Percentiles rank a stretch among this genome's conserved stretches.
These are phyloP conservation scores for Ceratobasidium sp. DNA, from an alignment of 1,284 basidiomycete species.

Conservation along the genomic window DNA sequence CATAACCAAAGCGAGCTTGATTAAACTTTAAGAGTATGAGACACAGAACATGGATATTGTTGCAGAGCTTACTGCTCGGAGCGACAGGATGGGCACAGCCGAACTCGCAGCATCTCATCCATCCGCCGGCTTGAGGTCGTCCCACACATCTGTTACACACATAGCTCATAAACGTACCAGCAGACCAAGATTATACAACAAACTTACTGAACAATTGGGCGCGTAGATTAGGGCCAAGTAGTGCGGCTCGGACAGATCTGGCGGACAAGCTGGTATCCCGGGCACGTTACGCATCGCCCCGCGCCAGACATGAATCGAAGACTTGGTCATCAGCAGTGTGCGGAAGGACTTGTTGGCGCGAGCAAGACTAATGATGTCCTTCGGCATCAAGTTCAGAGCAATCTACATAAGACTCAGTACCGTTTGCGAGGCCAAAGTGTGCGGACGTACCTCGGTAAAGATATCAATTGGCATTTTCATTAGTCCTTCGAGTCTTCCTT, in stretches of 20 bases:
- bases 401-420: slow-evolving; percentile 50
- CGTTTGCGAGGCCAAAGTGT: background rate
- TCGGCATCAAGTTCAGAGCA: slow-evolving; percentile 50
- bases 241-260: slow-evolving; percentile 49
- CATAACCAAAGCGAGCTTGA: background rate
- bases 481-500: slow-evolving; percentile 50
- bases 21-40: background rate
- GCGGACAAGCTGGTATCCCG: slow-evolving; percentile 50
- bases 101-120: no score
- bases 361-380: slow-evolving; percentile 53
- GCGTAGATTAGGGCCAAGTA: slow-evolving; percentile 52
- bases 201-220: slow-evolving; percentile 24
- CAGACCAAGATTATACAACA: no score
- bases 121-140: background rate
- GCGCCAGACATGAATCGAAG: slow-evolving; percentile 48
- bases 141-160: slow-evolving; percentile 1
- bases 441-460: slow-evolving; percentile 53
- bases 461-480: slow-evolving; percentile 56
- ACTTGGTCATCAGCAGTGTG: slow-evolving; percentile 47
- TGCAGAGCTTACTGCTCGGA: background rate
- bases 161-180: no score
- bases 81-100: slow-evolving; percentile 26
- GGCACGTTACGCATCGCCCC: slow-evolving; percentile 35
- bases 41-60: background rate
- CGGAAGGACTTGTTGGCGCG: slow-evolving; percentile 52